Base-by-base conservation (phyloP, 129 eudicot species). In the Logfia minima region DNA sequence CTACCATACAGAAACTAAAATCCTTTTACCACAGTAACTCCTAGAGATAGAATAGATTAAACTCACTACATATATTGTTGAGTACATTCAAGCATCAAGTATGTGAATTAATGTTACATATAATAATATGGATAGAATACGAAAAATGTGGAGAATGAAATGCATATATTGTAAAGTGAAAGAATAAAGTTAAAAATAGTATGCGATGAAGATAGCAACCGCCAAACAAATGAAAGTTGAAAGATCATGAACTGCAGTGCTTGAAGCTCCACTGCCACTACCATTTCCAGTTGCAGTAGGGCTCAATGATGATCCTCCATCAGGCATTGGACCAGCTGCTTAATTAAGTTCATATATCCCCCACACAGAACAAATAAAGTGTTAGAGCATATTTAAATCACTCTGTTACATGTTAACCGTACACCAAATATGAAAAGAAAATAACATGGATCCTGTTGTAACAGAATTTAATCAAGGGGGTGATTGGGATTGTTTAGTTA, bases 171-270 rank as follows among this genome's bases (percentile, higher is more conserved):
- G 69, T 67, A 66, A 80, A 74, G 64, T 23, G 16, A 81, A 80
- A 66, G 55, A 81, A 75, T 75, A 1, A 68, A 68, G 23, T 39
- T 75, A 75, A 58, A 80, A 75, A 70, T 75, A 81, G 71, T 81
- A 81, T 41, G 84, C 84, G 45, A 81, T 75, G 71, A 81, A 81
- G 53, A 81, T 67, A 68, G 84, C 84, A 75, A 75, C 66, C 22
- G 66, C 84, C 65, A 75, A 67, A 58, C 80, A 81, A 59, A 81
- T 16, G 62, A 81, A 18, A 8, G 84, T 75, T 7, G 80, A 81
- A 41, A 81, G 43, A 41, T 75, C 71, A 8, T 45, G 71, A 75
- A 81, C 66, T 43, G 76, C 51, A 2, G 80, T 59, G 66, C 76
- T 35, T 0, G 84, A 68, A 74, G 76, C 76, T 81, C 71, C 84